Evolutionary conservation across 306 rosid genomes (phyloP).

Genomic region (Gynostemma pentaphyllum): DNA sequence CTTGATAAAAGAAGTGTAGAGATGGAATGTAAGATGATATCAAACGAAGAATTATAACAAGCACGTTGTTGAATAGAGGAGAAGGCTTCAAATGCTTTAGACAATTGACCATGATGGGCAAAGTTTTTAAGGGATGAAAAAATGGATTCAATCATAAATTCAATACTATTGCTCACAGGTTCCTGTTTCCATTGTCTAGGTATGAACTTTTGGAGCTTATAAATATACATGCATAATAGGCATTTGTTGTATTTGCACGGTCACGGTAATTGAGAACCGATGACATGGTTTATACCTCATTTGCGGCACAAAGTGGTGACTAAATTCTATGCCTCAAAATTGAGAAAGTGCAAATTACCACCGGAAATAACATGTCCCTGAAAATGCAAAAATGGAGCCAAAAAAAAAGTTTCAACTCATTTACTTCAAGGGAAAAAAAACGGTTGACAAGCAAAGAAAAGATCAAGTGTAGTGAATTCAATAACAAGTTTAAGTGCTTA

Average conservation of each 20-base stretch:
- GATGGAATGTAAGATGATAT: constrained; percentile 33
- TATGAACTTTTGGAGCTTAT: constrained; percentile 1
- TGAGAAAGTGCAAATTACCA: too few species aligned
- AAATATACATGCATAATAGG: constrained; percentile 3
- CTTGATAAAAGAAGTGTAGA: constrained; percentile 47
- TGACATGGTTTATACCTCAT: constrained; percentile 25
- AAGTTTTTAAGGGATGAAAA: constrained; percentile 38
- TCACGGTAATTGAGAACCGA: constrained; percentile 25
- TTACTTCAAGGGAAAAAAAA: too few species aligned
- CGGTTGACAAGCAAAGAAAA: too few species aligned
- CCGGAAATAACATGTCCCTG: too few species aligned
- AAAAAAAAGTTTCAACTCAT: too few species aligned
- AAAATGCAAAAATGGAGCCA: too few species aligned
- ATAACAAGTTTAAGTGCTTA: too few species aligned
- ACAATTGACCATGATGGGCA: constrained; percentile 29
- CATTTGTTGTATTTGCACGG: background rate
- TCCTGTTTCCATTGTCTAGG: background rate
- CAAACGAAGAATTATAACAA: constrained; percentile 24
- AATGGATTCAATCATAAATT: constrained; percentile 47
- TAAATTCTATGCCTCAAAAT: background rate
- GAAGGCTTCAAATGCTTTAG: constrained; percentile 49
- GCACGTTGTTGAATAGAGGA: constrained; percentile 30
- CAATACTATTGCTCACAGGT: constrained; percentile 14
- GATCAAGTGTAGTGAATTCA: too few species aligned
- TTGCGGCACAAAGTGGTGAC: background rate